phyloP scores from a whole-genome alignment of 179 eudicot species.

The Spergularia azorica region DNA sequence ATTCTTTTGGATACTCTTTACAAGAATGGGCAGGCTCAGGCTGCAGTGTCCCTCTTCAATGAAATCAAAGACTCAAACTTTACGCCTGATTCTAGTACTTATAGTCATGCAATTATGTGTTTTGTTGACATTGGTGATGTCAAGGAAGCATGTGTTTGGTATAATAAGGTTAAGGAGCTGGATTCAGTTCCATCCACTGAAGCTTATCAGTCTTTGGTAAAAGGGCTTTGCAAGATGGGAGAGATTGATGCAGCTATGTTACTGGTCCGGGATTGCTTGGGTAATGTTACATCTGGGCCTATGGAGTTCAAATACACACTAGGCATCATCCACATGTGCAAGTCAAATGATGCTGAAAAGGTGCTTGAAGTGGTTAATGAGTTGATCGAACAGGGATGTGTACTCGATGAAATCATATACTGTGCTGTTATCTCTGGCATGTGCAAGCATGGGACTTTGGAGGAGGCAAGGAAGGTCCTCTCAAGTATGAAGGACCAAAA shows the following conservation, averaged over 20 bases:
- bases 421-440: constrained; percentile 83
- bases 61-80: constrained; percentile 54
- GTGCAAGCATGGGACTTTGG: constrained; percentile 84
- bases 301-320: constrained; percentile 76
- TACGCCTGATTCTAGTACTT: constrained; percentile 68
- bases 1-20: constrained; percentile 64
- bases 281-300: constrained; percentile 67
- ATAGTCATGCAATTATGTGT: constrained; percentile 64
- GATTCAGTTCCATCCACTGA: constrained; percentile 59
- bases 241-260: constrained; percentile 74
- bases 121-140: constrained; percentile 58
- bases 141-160: constrained; percentile 66
- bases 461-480: constrained; percentile 79
- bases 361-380: constrained; percentile 72
- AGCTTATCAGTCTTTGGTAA: constrained; percentile 71
- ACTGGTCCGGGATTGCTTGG: constrained; percentile 85
- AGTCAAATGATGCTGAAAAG: constrained; percentile 55
- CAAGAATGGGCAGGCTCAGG: constrained; percentile 48
- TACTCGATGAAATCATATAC: constrained; percentile 54
- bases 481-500: constrained; percentile 53
- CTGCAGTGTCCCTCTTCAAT: constrained; percentile 60
- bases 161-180: constrained; percentile 65
- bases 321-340: constrained; percentile 67
- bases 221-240: constrained; percentile 76
- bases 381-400: constrained; percentile 64